Conservation (phyloP, 2,329 filamentous ascomycete species). For the Aphanoascus verrucosus region DNA sequence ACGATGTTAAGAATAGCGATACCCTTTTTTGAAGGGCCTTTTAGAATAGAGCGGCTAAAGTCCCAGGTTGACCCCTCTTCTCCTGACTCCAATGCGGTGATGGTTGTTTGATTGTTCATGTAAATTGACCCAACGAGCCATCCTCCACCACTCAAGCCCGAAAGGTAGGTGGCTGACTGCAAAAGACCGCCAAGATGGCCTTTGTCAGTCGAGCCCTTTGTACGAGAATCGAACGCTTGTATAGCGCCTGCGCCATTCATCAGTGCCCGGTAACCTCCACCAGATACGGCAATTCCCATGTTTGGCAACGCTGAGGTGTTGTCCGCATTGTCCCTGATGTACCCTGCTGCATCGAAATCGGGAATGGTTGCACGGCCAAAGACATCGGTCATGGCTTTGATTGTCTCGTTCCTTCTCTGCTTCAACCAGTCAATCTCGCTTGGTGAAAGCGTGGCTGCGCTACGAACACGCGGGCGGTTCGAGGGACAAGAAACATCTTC, state of each 20-base stretch:
- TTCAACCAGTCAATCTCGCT: slow-evolving; percentile 66
- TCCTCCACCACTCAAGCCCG: slow-evolving; percentile 69
- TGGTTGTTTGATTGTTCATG: slow-evolving; percentile 64
- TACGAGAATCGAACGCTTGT: slow-evolving; percentile 67
- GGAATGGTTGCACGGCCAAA: slow-evolving; percentile 61
- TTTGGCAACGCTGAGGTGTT: slow-evolving; percentile 53
- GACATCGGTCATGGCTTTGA: slow-evolving; percentile 64
- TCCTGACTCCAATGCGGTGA: slow-evolving; percentile 45
- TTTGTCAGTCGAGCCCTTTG: slow-evolving; percentile 46
- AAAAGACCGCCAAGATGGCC: slow-evolving; percentile 71
- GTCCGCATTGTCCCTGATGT: slow-evolving; percentile 51
- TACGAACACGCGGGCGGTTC: slow-evolving; percentile 57
- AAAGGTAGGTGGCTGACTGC: slow-evolving; percentile 69
- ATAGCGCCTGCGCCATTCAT: slow-evolving; percentile 71
- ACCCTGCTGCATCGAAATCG: slow-evolving; percentile 64
- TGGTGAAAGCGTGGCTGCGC: slow-evolving; percentile 51
- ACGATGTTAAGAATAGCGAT: slow-evolving; percentile 46
- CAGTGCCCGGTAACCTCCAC: slow-evolving; percentile 79
- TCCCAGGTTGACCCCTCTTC: slow-evolving; percentile 47
- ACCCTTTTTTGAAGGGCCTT: slow-evolving; percentile 44
- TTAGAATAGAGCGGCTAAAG: slow-evolving; percentile 51
- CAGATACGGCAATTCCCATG: slow-evolving; percentile 67
- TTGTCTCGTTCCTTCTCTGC: slow-evolving; percentile 59
- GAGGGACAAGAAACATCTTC: slow-evolving; percentile 56
- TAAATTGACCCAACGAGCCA: slow-evolving; percentile 79